A percentile compares a stretch with the other conserved stretches of the same genome.
These are phyloP conservation scores for Cyberlindnera euphorbiiphila DNA, from an alignment of 805 yeast species.

Conservation along the genomic window DNA sequence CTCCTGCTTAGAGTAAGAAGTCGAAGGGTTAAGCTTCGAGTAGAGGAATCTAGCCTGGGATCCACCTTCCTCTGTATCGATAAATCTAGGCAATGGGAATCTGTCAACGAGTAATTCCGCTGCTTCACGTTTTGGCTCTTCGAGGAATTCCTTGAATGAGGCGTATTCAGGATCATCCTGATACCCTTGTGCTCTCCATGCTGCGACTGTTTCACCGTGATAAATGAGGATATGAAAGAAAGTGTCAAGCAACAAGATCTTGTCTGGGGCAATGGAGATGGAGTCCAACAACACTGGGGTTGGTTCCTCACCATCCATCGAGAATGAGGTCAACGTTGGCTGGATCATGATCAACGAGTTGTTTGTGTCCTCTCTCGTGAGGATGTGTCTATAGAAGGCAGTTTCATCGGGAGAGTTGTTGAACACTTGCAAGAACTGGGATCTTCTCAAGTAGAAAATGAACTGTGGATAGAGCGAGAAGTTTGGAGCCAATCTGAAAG, in stretches of 20 bases:
- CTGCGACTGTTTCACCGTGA: slow-evolving; percentile 64
- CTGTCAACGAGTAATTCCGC: slow-evolving; percentile 60
- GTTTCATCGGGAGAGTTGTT: slow-evolving; percentile 74
- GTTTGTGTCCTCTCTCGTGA: slow-evolving; percentile 56
- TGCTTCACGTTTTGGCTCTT: slow-evolving; percentile 61
- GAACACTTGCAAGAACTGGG: slow-evolving; percentile 61
- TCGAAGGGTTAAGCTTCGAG: slow-evolving; percentile 67
- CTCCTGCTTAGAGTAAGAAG: slow-evolving; percentile 43
- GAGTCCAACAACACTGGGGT: slow-evolving; percentile 64
- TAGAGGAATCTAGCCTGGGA: slow-evolving; percentile 69
- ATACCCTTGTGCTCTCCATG: slow-evolving; percentile 62
- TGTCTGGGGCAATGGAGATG: slow-evolving; percentile 52
- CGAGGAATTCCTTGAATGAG: slow-evolving; percentile 55
- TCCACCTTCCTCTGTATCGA: slow-evolving; percentile 73
- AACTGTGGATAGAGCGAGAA: slow-evolving; percentile 62
- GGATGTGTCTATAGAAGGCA: slow-evolving; percentile 56
- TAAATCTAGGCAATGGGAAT: slow-evolving; percentile 68
- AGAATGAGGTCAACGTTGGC: slow-evolving; percentile 60
- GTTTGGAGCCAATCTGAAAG: slow-evolving; percentile 46
- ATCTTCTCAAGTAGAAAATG: slow-evolving; percentile 62
- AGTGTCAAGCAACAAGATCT: slow-evolving; percentile 58
- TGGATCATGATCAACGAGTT: slow-evolving; percentile 66
- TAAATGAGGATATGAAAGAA: slow-evolving; percentile 65
- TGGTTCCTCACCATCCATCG: slow-evolving; percentile 43
- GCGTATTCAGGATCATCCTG: slow-evolving; percentile 59